A percentile compares a stretch with the other conserved stretches of the same genome.
Conservation (phyloP, 768 basidiomycete species). For the Lactarius deliciosus region DNA sequence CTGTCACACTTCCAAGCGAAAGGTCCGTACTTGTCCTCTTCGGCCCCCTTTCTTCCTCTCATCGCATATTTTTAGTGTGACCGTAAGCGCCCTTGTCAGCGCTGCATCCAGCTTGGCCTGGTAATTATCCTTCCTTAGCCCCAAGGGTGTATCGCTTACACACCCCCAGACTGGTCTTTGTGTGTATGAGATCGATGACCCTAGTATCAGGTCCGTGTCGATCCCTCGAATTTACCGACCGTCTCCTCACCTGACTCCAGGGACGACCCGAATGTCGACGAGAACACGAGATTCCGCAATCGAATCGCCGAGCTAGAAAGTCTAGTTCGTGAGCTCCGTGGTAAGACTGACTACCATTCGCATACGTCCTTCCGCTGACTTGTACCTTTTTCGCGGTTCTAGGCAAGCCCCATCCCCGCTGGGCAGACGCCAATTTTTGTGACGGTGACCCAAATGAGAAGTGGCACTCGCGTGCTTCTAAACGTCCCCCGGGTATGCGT, state of each 20-base stretch:
- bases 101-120: constrained; percentile 87
- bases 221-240: constrained; percentile 9
- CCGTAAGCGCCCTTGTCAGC: constrained; percentile 85
- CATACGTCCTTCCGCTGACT: constrained; percentile 12
- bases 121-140: constrained; percentile 42
- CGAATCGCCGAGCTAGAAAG: constrained; percentile 92
- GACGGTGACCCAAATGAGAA: constrained; percentile 81
- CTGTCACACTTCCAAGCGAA: constrained; percentile 93
- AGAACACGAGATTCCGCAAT: constrained; percentile 80
- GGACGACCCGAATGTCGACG: constrained; percentile 86
- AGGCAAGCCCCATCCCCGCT: constrained; percentile 87
- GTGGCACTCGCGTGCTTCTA: constrained; percentile 82
- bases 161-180: constrained; percentile 78
- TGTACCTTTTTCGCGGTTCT: constrained; percentile 1
- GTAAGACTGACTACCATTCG: constrained; percentile 39
- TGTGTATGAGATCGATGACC: constrained; percentile 93
- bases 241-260: constrained; percentile 40
- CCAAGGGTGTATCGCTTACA: constrained; percentile 2
- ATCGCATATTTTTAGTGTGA: constrained; percentile 61
- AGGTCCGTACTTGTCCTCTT: constrained; percentile 49
- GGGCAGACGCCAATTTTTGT: constrained; percentile 77
- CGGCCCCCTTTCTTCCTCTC: constrained; percentile 15
- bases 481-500: constrained; percentile 44
- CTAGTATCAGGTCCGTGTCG: constrained; percentile 63
- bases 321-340: constrained; percentile 84